These are phyloP conservation scores for Fragaria nilgerrensis DNA, from an alignment of 306 rosid species.

Conservation along the genomic window DNA sequence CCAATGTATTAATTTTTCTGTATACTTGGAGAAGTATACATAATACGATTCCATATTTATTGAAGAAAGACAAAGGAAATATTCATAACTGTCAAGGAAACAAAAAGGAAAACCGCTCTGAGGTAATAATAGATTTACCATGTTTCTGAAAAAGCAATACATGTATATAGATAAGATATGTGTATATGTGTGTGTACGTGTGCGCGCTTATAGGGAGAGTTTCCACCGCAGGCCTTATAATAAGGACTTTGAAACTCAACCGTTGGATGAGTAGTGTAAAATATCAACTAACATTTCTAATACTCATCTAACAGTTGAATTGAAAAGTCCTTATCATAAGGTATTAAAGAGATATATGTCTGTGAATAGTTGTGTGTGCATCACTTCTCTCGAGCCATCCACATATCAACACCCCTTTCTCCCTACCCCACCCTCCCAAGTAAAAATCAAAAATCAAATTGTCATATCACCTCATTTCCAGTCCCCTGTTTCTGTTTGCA, in stretches of 20 bases:
- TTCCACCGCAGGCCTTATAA: neutral
- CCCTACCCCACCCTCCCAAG: neutral
- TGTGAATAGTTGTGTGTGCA: neutral
- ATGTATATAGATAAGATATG: neutral
- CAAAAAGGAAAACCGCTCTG: neutral
- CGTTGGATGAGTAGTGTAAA: neutral
- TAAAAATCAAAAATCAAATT: neutral
- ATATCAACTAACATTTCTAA: neutral
- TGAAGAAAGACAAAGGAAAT: neutral
- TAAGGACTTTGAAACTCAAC: neutral
- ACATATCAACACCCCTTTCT: neutral
- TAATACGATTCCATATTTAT: neutral
- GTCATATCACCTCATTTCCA: neutral
- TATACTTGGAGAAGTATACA: neutral
- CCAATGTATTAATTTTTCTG: neutral
- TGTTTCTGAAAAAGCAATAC: neutral
- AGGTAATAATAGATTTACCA: neutral
- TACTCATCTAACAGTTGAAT: neutral
- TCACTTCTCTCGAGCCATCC: neutral
- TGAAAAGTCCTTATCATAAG: neutral
- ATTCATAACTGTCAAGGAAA: neutral
- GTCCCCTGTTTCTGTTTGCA: neutral
- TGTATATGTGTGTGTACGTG: no score
- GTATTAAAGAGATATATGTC: neutral
- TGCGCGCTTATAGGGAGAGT: neutral